A percentile compares a stretch with the other conserved stretches of the same genome.
Evolutionary conservation across 768 basidiomycete species (phyloP).

Genomic region (Dentipellis sp.): DNA sequence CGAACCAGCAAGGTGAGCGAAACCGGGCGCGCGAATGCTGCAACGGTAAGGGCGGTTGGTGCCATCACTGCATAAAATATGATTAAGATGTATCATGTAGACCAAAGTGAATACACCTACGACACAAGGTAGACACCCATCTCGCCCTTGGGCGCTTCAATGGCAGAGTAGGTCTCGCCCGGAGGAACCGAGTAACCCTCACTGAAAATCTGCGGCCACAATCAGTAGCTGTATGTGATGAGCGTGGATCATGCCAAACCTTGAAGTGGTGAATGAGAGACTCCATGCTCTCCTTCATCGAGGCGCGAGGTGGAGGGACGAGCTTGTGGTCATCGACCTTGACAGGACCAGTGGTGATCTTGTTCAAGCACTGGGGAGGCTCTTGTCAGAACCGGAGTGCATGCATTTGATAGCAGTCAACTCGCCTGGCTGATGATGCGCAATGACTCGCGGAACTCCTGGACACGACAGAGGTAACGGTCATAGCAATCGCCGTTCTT

Average conservation of each 20-base stretch:
- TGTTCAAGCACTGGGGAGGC: slow-evolving; percentile 74
- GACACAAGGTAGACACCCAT: slow-evolving; percentile 99
- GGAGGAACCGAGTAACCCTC: slow-evolving; percentile 97
- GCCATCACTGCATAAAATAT: slow-evolving; percentile 56
- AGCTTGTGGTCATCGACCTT: slow-evolving; percentile 98
- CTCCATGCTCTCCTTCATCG: slow-evolving; percentile 99
- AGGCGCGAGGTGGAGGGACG: slow-evolving; percentile 89
- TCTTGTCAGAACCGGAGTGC: background rate
- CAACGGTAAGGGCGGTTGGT: slow-evolving; percentile 94
- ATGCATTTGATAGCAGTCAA: background rate
- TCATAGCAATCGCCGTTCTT: slow-evolving; percentile 98
- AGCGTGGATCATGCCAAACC: slow-evolving; percentile 25
- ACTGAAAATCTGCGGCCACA: slow-evolving; percentile 81
- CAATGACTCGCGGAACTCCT: slow-evolving; percentile 95
- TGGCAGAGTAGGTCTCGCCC: slow-evolving; percentile 92
- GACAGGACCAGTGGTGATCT: slow-evolving; percentile 87
- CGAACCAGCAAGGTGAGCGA: slow-evolving; percentile 89
- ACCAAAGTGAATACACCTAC: slow-evolving; percentile 30
- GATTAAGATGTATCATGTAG: slow-evolving; percentile 1
- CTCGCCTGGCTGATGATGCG: slow-evolving; percentile 73
- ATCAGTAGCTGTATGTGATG: background rate
- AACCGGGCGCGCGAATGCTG: slow-evolving; percentile 94
- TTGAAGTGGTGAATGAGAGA: slow-evolving; percentile 98
- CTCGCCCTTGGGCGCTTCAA: slow-evolving; percentile 98
- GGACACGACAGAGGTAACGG: slow-evolving; percentile 93